Evolutionary conservation across 139 green algal species (phyloP).

Genomic region (Chlamydomonas incerta): DNA sequence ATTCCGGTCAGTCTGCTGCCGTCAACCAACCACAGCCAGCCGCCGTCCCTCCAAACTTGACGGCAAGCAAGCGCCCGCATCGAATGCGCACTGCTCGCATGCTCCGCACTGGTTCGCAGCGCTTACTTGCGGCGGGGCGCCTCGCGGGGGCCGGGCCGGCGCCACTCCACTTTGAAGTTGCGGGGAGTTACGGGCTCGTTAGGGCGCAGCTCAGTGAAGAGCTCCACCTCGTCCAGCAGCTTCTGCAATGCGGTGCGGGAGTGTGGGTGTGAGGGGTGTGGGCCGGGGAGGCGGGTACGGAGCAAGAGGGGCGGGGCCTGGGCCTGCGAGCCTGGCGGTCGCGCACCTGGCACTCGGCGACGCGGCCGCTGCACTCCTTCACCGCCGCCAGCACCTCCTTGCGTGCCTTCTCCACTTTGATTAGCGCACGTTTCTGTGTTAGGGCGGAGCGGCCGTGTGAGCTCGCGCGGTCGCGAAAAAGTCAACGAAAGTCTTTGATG

Average conservation of each 20-base stretch:
- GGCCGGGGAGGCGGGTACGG: neutral
- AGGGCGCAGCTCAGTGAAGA: conserved; percentile 7
- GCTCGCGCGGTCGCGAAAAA: too few relatives aligned
- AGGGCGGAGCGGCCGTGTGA: neutral
- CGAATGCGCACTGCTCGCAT: too few relatives aligned
- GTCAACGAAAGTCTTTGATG: too few relatives aligned
- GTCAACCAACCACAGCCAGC: too few relatives aligned
- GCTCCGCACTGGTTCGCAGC: neutral
- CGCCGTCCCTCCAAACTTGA: too few relatives aligned
- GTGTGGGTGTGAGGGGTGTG: neutral
- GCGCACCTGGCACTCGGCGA: conserved; percentile 7
- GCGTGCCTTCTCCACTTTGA: conserved; percentile 7
- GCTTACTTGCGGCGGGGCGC: neutral
- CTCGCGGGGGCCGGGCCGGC: neutral
- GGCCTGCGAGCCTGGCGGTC: neutral
- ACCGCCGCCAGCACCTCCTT: neutral
- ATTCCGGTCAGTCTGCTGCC: too few relatives aligned
- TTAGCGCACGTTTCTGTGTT: neutral
- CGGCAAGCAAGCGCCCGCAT: too few relatives aligned
- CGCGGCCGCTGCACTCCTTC: neutral
- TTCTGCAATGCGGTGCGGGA: neutral
- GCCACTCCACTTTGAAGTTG: neutral
- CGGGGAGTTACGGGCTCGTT: neutral
- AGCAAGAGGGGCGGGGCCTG: too few relatives aligned
- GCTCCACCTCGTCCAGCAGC: conserved; percentile 2